These are phyloP conservation scores for Casuarina equisetifolia DNA, from an alignment of 306 rosid genomes.

Conservation along the genomic window DNA sequence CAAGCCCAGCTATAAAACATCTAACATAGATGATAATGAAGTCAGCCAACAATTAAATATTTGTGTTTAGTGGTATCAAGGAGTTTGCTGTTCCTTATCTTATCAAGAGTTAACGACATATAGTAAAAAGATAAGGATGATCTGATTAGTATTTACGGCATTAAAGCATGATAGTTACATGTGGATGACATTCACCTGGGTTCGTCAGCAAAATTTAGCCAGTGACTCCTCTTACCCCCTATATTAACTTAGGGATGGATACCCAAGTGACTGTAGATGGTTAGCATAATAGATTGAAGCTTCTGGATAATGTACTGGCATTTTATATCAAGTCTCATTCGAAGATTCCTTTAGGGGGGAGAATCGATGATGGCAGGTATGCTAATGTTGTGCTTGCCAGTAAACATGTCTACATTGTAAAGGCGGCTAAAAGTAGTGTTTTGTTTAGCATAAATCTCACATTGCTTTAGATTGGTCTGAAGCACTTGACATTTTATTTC, in stretches of 20 bases:
- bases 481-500: background rate
- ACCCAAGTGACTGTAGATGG: no score
- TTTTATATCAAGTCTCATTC: background rate
- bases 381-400: background rate
- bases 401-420: background rate
- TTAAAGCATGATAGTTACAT: no score
- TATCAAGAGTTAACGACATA: background rate
- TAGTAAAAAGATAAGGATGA: background rate
- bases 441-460: background rate
- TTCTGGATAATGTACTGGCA: no score
- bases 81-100: background rate
- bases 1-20: slow-evolving; percentile 1
- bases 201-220: background rate
- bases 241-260: background rate
- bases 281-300: no score
- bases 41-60: background rate
- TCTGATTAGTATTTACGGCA: background rate
- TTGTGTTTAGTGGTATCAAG: background rate
- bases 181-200: no score
- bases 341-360: background rate
- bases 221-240: background rate
- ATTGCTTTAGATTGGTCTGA: background rate
- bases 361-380: background rate
- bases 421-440: slow-evolving; percentile 2
- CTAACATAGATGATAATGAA: background rate